These are phyloP conservation scores for Adenanthera pavonina DNA, from an alignment of 306 rosid genomes.

Conservation along the genomic window DNA sequence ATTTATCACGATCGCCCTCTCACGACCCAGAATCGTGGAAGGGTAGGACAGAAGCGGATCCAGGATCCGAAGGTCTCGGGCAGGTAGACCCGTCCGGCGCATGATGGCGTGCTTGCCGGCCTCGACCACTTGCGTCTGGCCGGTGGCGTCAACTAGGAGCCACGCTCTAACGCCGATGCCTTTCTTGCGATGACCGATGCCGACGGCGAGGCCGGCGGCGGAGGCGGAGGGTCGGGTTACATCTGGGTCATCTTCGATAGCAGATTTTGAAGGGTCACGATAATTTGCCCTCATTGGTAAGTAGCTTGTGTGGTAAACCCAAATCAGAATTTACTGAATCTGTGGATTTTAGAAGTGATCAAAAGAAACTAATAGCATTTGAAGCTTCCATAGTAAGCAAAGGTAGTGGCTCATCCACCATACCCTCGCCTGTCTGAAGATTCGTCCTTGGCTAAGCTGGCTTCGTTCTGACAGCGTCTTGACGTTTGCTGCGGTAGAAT, in stretches of 20 bases:
- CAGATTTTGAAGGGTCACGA: not conserved
- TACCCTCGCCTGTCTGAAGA: not conserved
- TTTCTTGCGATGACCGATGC: constrained; percentile 66
- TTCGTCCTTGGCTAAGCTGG: too few species aligned
- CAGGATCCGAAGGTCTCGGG: constrained; percentile 86
- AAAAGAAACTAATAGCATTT: not conserved
- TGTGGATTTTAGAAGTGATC: not conserved
- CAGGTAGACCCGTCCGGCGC: constrained; percentile 93
- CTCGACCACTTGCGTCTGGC: constrained; percentile 73
- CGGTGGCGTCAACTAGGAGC: constrained; percentile 70
- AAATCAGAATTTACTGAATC: not conserved
- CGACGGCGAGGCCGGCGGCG: constrained; percentile 32
- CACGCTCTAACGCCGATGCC: constrained; percentile 77
- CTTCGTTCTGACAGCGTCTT: not conserved
- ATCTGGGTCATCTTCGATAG: constrained; percentile 5
- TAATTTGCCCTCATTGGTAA: not conserved
- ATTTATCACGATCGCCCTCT: constrained; percentile 88
- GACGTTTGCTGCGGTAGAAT: too few species aligned
- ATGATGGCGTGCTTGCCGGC: constrained; percentile 92
- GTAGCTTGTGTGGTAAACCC: not conserved
- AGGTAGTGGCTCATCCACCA: not conserved
- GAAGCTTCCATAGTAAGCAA: not conserved
- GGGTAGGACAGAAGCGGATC: constrained; percentile 72
- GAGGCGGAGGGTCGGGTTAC: not conserved
- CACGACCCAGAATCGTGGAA: constrained; percentile 67